Evolutionary conservation across 345 rosid genomes (phyloP).

Genomic region (Noccaea bulbosa): DNA sequence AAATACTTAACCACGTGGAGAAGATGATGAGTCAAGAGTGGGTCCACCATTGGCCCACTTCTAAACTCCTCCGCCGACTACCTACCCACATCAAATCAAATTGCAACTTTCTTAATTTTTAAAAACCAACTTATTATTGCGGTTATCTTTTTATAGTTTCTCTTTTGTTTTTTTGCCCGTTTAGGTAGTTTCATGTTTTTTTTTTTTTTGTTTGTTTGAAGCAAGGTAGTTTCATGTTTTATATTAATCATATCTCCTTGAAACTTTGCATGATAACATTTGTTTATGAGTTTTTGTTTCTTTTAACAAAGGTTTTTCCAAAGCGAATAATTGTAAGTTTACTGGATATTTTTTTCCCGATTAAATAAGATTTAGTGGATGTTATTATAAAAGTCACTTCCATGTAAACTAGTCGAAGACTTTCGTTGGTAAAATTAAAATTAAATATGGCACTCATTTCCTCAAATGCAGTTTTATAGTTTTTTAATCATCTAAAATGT

Average conservation of each 20-base stretch:
- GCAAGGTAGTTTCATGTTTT: conserved; percentile 2
- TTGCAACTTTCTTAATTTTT: conserved; percentile 26
- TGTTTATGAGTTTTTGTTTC: neutral
- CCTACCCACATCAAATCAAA: conserved; percentile 36
- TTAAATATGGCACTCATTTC: conserved; percentile 22
- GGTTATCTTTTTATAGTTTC: conserved; percentile 17
- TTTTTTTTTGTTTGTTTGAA: no score
- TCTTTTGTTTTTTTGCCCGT: conserved; percentile 26
- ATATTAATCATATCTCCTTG: neutral
- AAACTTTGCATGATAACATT: conserved; percentile 3
- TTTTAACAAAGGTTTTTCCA: conserved; percentile 2
- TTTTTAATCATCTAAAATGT: neutral
- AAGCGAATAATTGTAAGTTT: conserved; percentile 37
- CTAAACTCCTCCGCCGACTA: conserved; percentile 28
- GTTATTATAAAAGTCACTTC: conserved; percentile 17
- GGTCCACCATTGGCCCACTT: conserved; percentile 21
- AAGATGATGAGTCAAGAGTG: conserved; percentile 25
- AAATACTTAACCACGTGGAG: conserved; percentile 40
- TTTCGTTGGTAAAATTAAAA: neutral
- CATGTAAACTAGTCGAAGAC: conserved; percentile 16
- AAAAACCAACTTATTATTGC: conserved; percentile 13
- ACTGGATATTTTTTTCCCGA: neutral
- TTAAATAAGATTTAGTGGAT: conserved; percentile 32
- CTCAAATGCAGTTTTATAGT: neutral
- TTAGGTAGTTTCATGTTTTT: conserved; percentile 6